Base-by-base conservation (phyloP, 352 stramenopile species). In the Globisporangium nagaii region DNA sequence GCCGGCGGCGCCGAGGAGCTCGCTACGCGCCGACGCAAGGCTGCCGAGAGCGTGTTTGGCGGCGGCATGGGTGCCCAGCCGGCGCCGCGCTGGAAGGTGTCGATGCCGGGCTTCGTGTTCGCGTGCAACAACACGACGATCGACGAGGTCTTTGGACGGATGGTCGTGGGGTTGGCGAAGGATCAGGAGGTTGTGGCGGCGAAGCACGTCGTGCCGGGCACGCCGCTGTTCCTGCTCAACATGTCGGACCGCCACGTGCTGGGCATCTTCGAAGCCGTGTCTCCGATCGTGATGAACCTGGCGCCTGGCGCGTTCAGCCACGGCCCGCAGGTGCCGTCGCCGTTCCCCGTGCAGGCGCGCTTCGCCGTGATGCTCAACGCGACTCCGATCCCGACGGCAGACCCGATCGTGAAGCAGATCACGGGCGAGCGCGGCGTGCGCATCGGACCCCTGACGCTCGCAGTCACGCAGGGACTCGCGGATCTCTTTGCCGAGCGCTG, bases 151-250 rank as follows among this genome's bases (percentile, higher is more conserved):
- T 96, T 96, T 62, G 86, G 84, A 1, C 77, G 86, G 4, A 88
- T 94, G 76, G 50, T 96, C 0, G 90, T 96, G 61, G 86, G 84
- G 9, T 50, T 94, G 0, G 58, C 68, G 1, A 78, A 76, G 20
- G 84, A 94, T n/a, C 78, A 91, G 7, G 85, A 95, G 28, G 42
- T 66, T 10, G 32, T 86, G 12, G 81, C 82, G 4, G 60, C 66
- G 39, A 72, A 88, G 42, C 67, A 90, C 22, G 68, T 96, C 12
- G 60, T 62, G n/a, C 81, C 79, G 1, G 86, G 86, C 17, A 90
- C 79, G 15, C 81, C 84, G n/a, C 54, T 96, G 22, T 95, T 94
- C 49, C 57, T 96, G 34, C 63, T 96, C 32, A 94, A 96, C 61
- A 70, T 91, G 59, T 86, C 83, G 34, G 84, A 94, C 50, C 73